Evolutionary conservation across 495 filamentous ascomycete genomes (phyloP).

Genomic region (Barbatosphaeria neglecta): DNA sequence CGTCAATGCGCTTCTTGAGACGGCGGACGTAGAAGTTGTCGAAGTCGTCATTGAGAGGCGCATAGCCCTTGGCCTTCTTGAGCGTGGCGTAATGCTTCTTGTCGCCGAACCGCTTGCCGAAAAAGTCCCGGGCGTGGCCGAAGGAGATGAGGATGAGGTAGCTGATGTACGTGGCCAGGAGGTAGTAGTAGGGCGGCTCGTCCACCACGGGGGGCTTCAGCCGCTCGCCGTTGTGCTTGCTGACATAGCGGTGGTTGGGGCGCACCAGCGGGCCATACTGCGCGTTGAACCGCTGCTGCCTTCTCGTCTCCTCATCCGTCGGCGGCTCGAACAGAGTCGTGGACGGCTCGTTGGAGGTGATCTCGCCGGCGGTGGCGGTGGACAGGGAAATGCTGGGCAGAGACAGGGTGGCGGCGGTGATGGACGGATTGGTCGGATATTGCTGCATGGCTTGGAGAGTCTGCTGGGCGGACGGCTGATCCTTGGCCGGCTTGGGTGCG

Average conservation of each 20-base stretch:
- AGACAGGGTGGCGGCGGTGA: constrained; percentile 61
- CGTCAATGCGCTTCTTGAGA: constrained; percentile 86
- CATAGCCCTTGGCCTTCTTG: constrained; percentile 76
- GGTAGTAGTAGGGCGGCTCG: constrained; percentile 91
- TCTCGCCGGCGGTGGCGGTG: constrained; percentile 69
- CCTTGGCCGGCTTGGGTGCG: constrained; percentile 56
- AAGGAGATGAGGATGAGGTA: constrained; percentile 93
- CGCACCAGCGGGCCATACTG: constrained; percentile 84
- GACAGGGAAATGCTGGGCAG: constrained; percentile 89
- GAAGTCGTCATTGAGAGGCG: constrained; percentile 94
- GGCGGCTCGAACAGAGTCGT: constrained; percentile 87
- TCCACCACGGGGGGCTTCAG: constrained; percentile 81
- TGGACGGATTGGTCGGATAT: constrained; percentile 44
- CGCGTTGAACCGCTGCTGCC: constrained; percentile 66
- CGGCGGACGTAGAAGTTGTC: constrained; percentile 96
- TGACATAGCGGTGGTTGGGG: constrained; percentile 72
- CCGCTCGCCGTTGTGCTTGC: constrained; percentile 63
- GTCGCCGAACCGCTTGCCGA: constrained; percentile 86
- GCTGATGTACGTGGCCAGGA: constrained; percentile 93
- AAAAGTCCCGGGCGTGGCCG: constrained; percentile 92
- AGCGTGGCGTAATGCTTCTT: constrained; percentile 71
- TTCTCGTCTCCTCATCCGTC: constrained; percentile 69
- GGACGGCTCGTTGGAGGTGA: constrained; percentile 52
- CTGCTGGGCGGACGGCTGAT: constrained; percentile 38
- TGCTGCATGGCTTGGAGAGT: constrained; percentile 53